Evolutionary conservation across 78 protist species (phyloP), one percentile per base, ranked within the genome.

Genomic region (Anaeramoeba flamelloides): DNA sequence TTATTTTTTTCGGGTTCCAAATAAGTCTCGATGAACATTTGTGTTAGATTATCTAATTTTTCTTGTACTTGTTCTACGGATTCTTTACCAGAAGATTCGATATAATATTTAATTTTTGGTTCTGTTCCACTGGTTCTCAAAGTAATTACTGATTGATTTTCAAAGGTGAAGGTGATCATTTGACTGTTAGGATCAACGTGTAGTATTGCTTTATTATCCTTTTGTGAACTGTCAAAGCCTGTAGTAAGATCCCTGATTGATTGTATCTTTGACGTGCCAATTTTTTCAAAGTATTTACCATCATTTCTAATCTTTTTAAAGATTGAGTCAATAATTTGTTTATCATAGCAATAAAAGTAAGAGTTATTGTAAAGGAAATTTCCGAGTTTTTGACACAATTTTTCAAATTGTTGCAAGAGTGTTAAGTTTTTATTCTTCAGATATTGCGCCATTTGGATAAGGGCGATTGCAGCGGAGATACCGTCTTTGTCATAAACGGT

Each of bases 81-180:
- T 31, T 82, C 33, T 8, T 2, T n/a, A 2, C 80, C 86, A 38
- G 76, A 1, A 1, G 38, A 1, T 30, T 88, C 89, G n/a, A 39
- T 2, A 41, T 87, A 94, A 82, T 89, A 95, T 85, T 97, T 97
- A 80, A 97, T 75, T 88, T 97, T 97, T 76, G 99, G 99, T 82
- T 97, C 99, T 1, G 99, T 97, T 2, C 99, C 99, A 78, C 89
- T 79, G 26, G 93, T 91, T 38, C 99, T 86, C 32, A 97, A 83
- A 36, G 98, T 95, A 31, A 90, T 85, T 30, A 82, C 82, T 39
- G 87, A 84, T 76, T 91, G 94, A 82, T 97, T 94, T 1, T 77
- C 89, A 79, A 97, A 94, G 77, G 38, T 69, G 32, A 87, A 92
- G 3, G 99, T 94, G 39, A 95, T 86, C 97, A 94, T 93, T 69